Evolutionary conservation across 2,329 filamentous ascomycete species (phyloP), one percentile per base, ranked within the genome.

Genomic region (Fusarium euwallaceae): DNA sequence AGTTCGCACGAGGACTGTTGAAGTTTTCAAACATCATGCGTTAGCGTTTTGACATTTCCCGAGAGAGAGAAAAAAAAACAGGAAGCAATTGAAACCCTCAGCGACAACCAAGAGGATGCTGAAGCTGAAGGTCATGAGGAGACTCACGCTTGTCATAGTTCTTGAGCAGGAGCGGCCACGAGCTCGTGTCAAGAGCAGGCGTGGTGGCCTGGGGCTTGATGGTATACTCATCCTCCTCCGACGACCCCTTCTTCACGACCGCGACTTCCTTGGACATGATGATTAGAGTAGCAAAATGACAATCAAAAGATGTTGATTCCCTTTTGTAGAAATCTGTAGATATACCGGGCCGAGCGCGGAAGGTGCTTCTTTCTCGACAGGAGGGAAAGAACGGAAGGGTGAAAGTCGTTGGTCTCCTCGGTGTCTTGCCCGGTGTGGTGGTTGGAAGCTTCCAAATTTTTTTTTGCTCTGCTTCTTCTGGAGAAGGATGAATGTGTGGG

Each of bases 121-220:
- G n/a, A 39, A 24, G 43, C 48, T 20, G 9, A 56, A 36, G 20
- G 48, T 29, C 20, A 61, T 51, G 32, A 24, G 34, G 32, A 39
- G 60, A 88, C 93, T 83, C 90, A 97, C 95, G 88, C 83, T 95
- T 94, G 85, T 95, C 94, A 87, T 97, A 98, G 88, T 98, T 97
- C 88, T 97, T 97, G 81, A 98, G 90, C 80, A 98, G 89, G 81
- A 98, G 88, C 80, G 97, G 97, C 95, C 95, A 98, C 83, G 92
- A 90, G 87, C 93, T 95, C 79, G 94, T 97, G 86, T 97, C 92
- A 80, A 97, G 88, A 70, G 91, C 87, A 77, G 95, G 94, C 80
- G 92, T 91, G 77, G 90, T 88, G 80, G 93, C 92, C 88, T 97
- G 92, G 66, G 97, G 97, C 91, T 98, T 98, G 88, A 99, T 98